Percentiles rank a stretch among this genome's conserved stretches.
These are phyloP conservation scores for Hsuehochloa calcarea DNA, from an alignment of 176 grass and related monocot species.

Conservation along the genomic window DNA sequence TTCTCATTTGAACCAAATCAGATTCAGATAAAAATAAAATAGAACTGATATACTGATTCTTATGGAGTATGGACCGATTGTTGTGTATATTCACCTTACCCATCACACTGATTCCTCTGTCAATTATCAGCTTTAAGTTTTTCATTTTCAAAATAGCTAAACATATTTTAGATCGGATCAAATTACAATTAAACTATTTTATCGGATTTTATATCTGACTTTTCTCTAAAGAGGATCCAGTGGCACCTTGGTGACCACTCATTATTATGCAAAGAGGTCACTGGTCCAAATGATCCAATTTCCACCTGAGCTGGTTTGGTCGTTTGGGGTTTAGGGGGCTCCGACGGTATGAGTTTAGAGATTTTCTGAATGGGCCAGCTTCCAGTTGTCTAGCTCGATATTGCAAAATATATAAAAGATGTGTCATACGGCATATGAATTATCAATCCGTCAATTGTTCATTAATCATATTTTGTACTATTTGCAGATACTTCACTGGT, in stretches of 20 bases:
- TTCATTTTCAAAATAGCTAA: background rate
- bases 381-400: background rate
- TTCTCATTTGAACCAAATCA: background rate
- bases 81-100: background rate
- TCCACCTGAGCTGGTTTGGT: background rate
- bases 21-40: background rate
- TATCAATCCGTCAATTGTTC: background rate
- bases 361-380: background rate
- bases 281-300: background rate
- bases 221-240: background rate
- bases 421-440: background rate
- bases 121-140: background rate
- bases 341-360: background rate
- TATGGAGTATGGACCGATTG: background rate
- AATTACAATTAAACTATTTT: background rate
- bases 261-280: background rate
- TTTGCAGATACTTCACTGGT: conserved; percentile 62
- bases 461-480: background rate
- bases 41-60: background rate
- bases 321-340: background rate
- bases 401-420: background rate
- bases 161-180: background rate
- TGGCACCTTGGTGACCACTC: background rate
- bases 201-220: background rate
- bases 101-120: background rate